Percentiles rank a stretch among this genome's conserved stretches.
These are phyloP conservation scores for Cornus suecica DNA, from an alignment of 148 eudicot genomes.

Conservation along the genomic window DNA sequence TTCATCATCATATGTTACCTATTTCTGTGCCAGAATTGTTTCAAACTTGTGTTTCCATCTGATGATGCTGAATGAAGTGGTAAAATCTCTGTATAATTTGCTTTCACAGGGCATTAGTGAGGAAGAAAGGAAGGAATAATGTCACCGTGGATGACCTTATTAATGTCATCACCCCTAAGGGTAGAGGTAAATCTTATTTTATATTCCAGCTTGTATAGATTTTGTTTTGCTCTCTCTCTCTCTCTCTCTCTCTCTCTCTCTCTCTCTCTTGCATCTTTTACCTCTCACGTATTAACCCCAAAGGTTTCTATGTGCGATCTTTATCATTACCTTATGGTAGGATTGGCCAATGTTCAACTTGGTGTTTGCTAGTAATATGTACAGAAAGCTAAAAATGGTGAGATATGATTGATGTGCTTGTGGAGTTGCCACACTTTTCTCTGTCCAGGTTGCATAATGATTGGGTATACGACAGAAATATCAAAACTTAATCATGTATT, in stretches of 20 bases:
- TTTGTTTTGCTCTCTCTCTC: background rate
- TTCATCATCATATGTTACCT: too few relatives aligned
- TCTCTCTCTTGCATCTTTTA: background rate
- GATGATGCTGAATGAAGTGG: background rate
- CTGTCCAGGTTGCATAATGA: background rate
- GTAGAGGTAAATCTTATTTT: background rate
- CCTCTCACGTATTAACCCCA: too few relatives aligned
- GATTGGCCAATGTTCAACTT: background rate
- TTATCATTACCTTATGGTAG: background rate
- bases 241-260: background rate
- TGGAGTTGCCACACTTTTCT: background rate
- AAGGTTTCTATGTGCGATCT: background rate
- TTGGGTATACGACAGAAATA: too few relatives aligned
- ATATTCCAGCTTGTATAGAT: too few relatives aligned
- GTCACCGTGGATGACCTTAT: conserved; percentile 84
- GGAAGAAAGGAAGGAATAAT: conserved; percentile 78
- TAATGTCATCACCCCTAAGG: background rate
- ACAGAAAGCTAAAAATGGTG: too few relatives aligned
- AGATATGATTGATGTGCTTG: background rate
- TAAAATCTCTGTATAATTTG: background rate
- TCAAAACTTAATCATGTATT: too few relatives aligned
- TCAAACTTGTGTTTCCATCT: too few relatives aligned
- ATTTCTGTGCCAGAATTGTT: background rate
- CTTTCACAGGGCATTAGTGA: conserved; percentile 48
- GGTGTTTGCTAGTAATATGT: background rate